phyloP scores from a whole-genome alignment of 306 rosid genomes.

The Prunus padus region DNA sequence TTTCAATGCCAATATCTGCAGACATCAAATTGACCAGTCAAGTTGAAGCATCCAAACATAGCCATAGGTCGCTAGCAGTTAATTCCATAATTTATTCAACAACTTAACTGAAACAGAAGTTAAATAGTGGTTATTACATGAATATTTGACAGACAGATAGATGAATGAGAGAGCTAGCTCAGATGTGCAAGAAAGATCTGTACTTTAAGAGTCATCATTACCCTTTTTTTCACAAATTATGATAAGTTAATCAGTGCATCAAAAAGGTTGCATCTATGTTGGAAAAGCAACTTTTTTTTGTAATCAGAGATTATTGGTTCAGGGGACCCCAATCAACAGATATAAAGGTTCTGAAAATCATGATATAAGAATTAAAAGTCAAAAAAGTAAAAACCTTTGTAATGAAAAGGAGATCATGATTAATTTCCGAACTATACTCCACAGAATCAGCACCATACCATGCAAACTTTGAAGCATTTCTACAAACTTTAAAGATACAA shows the following conservation, averaged over 20 bases:
- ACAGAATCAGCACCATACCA: constrained; percentile 25
- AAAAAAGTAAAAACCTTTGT: constrained; percentile 31
- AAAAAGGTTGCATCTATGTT: constrained; percentile 9
- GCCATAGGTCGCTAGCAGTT: too few relatives aligned
- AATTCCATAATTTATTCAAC: too few relatives aligned
- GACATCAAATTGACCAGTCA: constrained; percentile 9
- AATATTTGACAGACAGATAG: too few relatives aligned
- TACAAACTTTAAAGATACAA: not conserved
- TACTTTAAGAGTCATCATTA: constrained; percentile 18
- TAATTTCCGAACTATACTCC: constrained; percentile 31
- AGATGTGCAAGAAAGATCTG: constrained; percentile 13
- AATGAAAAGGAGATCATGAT: constrained; percentile 19
- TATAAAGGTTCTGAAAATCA: constrained; percentile 37
- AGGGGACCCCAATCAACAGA: constrained; percentile 32
- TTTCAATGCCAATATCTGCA: constrained; percentile 84
- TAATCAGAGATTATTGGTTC: constrained; percentile 30
- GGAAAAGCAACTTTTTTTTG: constrained; percentile 40
- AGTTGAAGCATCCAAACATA: not conserved
- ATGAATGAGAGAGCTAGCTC: not conserved
- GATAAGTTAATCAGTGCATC: constrained; percentile 37
- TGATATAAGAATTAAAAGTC: constrained; percentile 26
- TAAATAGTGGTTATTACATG: too few relatives aligned
- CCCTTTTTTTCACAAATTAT: constrained; percentile 23
- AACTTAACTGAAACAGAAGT: too few relatives aligned
- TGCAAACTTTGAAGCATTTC: not conserved